A percentile compares a stretch with the other conserved stretches of the same genome.
These are phyloP conservation scores for Aeschynomene evenia DNA, from an alignment of 306 rosid species.

Conservation along the genomic window DNA sequence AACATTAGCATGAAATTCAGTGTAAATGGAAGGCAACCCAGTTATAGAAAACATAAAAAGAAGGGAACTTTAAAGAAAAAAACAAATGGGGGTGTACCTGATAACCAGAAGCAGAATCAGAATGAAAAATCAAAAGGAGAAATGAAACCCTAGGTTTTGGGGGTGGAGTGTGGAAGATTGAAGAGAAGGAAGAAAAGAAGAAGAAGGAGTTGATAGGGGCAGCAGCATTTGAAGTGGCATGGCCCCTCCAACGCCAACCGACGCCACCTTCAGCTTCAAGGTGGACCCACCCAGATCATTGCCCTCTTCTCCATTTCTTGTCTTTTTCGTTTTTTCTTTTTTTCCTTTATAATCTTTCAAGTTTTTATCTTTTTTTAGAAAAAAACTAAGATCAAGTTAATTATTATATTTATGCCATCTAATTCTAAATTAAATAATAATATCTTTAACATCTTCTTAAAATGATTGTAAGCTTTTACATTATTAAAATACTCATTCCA, in stretches of 20 bases:
- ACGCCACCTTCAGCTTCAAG: neutral
- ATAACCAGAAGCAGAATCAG: neutral
- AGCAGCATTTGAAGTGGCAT: neutral
- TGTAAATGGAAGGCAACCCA: neutral
- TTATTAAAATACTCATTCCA: too few relatives aligned
- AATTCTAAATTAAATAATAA: too few relatives aligned
- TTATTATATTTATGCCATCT: too few relatives aligned
- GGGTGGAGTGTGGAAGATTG: neutral
- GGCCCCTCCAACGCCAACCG: neutral
- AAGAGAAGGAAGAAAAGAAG: neutral
- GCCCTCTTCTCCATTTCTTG: neutral
- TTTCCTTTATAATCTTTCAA: neutral
- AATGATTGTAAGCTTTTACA: too few relatives aligned
- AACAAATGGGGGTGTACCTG: neutral
- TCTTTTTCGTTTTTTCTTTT: neutral
- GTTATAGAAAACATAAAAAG: neutral
- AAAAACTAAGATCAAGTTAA: neutral
- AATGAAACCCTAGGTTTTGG: constrained; percentile 13
- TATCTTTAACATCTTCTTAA: too few relatives aligned
- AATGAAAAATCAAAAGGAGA: neutral
- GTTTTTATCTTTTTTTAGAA: too few relatives aligned
- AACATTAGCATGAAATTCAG: neutral
- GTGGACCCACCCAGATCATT: neutral
- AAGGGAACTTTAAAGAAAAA: neutral
- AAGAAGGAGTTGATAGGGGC: too few relatives aligned